phyloP scores from a whole-genome alignment of 495 filamentous ascomycete species.

The Rostrohypoxylon terebratum region DNA sequence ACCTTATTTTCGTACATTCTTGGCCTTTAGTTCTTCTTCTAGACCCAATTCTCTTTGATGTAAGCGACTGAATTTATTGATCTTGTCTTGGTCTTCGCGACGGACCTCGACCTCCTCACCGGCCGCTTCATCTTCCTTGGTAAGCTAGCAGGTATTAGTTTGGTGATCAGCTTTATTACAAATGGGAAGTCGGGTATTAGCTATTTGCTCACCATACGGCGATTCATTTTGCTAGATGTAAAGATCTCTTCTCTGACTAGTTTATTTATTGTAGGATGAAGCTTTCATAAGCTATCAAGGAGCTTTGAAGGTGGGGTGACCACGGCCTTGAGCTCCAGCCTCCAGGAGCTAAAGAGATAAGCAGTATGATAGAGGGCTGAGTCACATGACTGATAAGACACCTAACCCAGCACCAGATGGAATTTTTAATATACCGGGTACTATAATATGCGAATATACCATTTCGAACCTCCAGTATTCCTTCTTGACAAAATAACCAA shows the following conservation, averaged over 20 bases:
- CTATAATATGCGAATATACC: neutral
- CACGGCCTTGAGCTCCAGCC: neutral
- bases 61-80: constrained; percentile 95
- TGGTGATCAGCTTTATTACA: constrained; percentile 28
- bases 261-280: constrained; percentile 11
- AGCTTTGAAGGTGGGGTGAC: constrained; percentile 29
- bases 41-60: constrained; percentile 84
- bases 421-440: neutral
- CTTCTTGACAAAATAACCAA: neutral
- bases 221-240: constrained; percentile 46
- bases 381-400: constrained; percentile 38
- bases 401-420: constrained; percentile 1
- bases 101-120: constrained; percentile 89
- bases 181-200: neutral
- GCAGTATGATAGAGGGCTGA: constrained; percentile 18
- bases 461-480: neutral
- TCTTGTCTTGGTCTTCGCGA: constrained; percentile 97
- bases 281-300: constrained; percentile 12
- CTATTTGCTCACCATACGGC: constrained; percentile 54
- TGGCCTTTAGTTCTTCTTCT: constrained; percentile 83
- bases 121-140: constrained; percentile 87
- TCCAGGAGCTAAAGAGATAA: too few species aligned
- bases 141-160: constrained; percentile 70
- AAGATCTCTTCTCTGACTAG: neutral
- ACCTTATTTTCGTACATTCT: constrained; percentile 71